Conservation (phyloP, 2,329 filamentous ascomycete species). For the Anthostomella pinea region DNA sequence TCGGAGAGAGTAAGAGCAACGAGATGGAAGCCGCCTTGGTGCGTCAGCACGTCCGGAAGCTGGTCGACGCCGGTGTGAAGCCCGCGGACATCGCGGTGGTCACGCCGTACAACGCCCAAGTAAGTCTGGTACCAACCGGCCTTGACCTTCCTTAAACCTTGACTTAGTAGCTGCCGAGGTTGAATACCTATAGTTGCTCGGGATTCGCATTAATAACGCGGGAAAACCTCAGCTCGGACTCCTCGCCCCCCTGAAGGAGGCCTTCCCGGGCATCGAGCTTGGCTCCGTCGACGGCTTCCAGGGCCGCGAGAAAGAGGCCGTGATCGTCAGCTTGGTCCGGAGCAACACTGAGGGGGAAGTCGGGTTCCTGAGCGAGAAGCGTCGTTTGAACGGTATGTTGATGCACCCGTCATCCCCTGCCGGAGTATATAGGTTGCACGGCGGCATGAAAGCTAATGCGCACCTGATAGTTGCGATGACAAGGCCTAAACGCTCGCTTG, state of each 20-base stretch:
- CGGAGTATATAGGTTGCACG: not conserved
- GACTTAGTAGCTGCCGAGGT: conserved; percentile 6
- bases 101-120: conserved; percentile 94
- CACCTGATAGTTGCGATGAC: conserved; percentile 82
- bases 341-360: conserved; percentile 87
- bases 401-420: not conserved
- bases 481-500: conserved; percentile 83
- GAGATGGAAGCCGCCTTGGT: conserved; percentile 85
- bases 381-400: conserved; percentile 80
- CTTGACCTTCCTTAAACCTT: not conserved
- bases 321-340: conserved; percentile 89
- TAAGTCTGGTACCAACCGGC: conserved; percentile 30
- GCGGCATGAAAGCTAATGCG: conserved; percentile 28
- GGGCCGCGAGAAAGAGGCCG: conserved; percentile 92
- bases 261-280: conserved; percentile 83
- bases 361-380: conserved; percentile 88
- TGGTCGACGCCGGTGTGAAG: conserved; percentile 77
- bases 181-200: no score
- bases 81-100: conserved; percentile 87
- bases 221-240: conserved; percentile 69
- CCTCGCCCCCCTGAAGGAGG: conserved; percentile 75
- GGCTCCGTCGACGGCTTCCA: conserved; percentile 97
- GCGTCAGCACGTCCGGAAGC: conserved; percentile 67
- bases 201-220: no score
- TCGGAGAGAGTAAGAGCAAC: conserved; percentile 61